Base-by-base conservation (phyloP, 2,329 filamentous ascomycete genomes). In the Coniochaeta sp. region DNA sequence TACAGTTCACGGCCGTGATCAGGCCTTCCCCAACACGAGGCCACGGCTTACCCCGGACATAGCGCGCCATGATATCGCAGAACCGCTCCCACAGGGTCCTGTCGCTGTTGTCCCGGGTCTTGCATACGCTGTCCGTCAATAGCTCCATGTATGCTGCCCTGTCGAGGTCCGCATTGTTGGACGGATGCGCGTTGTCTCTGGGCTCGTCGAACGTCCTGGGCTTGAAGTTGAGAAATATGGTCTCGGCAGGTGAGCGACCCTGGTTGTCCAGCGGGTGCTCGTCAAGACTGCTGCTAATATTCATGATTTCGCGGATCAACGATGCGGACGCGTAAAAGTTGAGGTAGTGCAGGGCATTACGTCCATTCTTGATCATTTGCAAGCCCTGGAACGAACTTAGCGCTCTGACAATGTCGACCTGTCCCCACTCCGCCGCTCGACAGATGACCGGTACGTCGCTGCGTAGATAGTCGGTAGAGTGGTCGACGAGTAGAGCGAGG, bases 161-260 rank as follows among this genome's bases (percentile, higher is more conserved):
- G 16, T 38, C 22, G 20, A 50, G 10, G 13, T 16, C 18, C 13
- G 28, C 26, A 14, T 35, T 35, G 20, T 40, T 32, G n/a, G 48
- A 35, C 3, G 48, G 48, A 20, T 50, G 48, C 6, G 31, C 31
- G 14, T 27, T 38, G 24, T 26, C 27, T 4, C 16, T 12, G 22
- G 28, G 27, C 7, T 27, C n/a, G 5, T 38, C 48, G 14, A 27
- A n/a, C n/a, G n/a, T 9, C 13, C 31, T 26, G 31, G 28, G 22
- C 20, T 38, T 50, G 48, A 50, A 50, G 31, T 16, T 9, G 31
- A 50, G 10, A 14, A 50, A 50, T 16, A 50, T 50, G 20, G 48
- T 50, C 33, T 50, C 48, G 32, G 48, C 48, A 6, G 48, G 48
- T 4, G 27, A 27, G 16, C 9, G 31, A 22, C 32, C 48, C 5